phyloP scores from a whole-genome alignment of 148 eudicot species.

The Camellia lanceoleosa region DNA sequence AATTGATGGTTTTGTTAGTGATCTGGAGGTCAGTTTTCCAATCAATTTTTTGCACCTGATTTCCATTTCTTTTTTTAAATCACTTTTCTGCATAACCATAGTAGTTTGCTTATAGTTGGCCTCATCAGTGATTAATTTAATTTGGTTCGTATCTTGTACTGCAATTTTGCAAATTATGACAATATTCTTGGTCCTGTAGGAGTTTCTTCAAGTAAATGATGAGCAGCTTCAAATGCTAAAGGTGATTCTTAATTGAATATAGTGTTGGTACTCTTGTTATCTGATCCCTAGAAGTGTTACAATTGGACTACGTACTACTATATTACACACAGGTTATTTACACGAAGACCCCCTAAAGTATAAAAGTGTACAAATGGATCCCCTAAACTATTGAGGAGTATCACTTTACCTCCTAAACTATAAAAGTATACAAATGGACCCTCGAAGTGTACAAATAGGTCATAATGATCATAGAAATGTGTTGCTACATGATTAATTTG shows the following conservation, averaged over 20 bases:
- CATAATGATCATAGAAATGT: no score
- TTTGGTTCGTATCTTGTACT: slow-evolving; percentile 11
- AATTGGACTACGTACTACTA: not conserved
- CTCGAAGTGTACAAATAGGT: no score
- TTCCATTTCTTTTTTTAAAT: not conserved
- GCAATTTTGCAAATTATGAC: slow-evolving; percentile 10
- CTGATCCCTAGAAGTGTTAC: not conserved
- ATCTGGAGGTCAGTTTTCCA: slow-evolving; percentile 65
- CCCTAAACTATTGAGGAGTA: no score
- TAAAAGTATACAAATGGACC: no score
- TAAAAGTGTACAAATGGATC: no score
- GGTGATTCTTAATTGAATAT: slow-evolving; percentile 32
- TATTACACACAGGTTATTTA: no score
- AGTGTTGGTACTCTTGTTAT: not conserved
- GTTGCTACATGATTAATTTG: no score
- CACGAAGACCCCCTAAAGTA: no score
- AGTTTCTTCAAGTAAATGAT: slow-evolving; percentile 53
- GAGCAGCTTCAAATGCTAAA: slow-evolving; percentile 57
- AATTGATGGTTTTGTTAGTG: slow-evolving; percentile 77
- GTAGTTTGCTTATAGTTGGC: not conserved
- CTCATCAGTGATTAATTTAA: not conserved
- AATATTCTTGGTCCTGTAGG: slow-evolving; percentile 40
- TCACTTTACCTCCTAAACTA: no score
- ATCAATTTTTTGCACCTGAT: slow-evolving; percentile 1
- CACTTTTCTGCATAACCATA: not conserved